Evolutionary conservation across 2,329 filamentous ascomycete genomes (phyloP).

Genomic region (Rhynchosporium agropyri): DNA sequence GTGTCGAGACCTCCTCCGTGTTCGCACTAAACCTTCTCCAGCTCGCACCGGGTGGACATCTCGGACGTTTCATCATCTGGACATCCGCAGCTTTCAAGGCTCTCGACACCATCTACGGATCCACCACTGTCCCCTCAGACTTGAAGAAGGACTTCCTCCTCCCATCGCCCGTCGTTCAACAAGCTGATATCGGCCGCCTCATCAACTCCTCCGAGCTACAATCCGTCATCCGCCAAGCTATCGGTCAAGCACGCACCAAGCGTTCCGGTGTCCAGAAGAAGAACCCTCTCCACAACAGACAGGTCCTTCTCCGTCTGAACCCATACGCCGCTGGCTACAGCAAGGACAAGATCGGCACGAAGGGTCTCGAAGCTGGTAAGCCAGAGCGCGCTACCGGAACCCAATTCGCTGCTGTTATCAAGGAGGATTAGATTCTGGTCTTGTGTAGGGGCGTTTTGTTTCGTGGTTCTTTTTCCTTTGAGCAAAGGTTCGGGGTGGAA

Average conservation of each 20-base stretch:
- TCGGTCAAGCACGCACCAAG: slow-evolving; percentile 89
- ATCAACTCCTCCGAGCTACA: slow-evolving; percentile 99
- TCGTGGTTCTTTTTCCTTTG: slow-evolving; percentile 25
- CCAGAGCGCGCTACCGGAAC: slow-evolving; percentile 46
- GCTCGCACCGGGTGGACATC: slow-evolving; percentile 97
- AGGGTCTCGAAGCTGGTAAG: slow-evolving; percentile 66
- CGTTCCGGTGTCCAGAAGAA: slow-evolving; percentile 95
- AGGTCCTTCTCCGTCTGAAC: slow-evolving; percentile 98
- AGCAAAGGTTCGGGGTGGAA: slow-evolving; percentile 6
- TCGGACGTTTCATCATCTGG: slow-evolving; percentile 99
- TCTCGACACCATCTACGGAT: slow-evolving; percentile 95
- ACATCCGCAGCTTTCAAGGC: slow-evolving; percentile 95
- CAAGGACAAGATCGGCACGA: slow-evolving; percentile 80
- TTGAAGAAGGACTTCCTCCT: slow-evolving; percentile 99
- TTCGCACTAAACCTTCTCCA: slow-evolving; percentile 97
- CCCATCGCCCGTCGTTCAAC: slow-evolving; percentile 86
- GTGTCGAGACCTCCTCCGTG: slow-evolving; percentile 95
- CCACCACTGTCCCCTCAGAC: slow-evolving; percentile 82
- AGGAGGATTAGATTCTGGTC: slow-evolving; percentile 51
- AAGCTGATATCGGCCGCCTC: slow-evolving; percentile 93
- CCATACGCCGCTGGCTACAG: slow-evolving; percentile 91
- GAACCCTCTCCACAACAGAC: slow-evolving; percentile 99
- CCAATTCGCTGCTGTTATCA: slow-evolving; percentile 47
- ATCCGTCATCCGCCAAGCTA: slow-evolving; percentile 88
- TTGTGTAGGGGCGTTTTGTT: slow-evolving; percentile 26